These are phyloP conservation scores for Penicillium sp. DNA, from an alignment of 2,329 filamentous ascomycete genomes.

Conservation along the genomic window DNA sequence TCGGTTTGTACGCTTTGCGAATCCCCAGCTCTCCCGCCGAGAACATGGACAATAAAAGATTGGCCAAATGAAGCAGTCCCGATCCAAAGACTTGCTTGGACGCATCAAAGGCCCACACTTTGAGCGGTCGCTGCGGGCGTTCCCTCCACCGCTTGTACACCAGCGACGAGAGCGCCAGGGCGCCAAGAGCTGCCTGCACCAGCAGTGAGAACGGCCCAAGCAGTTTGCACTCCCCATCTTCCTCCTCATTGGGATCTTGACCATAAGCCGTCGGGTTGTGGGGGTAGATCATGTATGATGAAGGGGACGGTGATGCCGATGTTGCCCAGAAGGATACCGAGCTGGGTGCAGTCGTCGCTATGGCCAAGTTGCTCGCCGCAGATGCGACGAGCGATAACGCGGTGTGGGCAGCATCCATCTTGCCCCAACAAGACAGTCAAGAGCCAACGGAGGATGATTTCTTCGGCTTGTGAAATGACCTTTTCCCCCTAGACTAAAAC, in stretches of 20 bases:
- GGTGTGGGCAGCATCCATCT: constrained; percentile 7
- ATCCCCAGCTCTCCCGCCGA: constrained; percentile 70
- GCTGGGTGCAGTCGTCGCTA: constrained; percentile 4
- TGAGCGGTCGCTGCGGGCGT: constrained; percentile 80
- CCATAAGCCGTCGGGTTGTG: constrained; percentile 15
- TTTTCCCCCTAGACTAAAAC: background rate
- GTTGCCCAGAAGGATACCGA: constrained; percentile 2
- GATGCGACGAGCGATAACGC: constrained; percentile 12
- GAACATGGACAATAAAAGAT: constrained; percentile 94
- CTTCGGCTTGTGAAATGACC: background rate
- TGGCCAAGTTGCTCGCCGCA: constrained; percentile 11
- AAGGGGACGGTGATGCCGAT: constrained; percentile 14
- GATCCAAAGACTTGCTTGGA: constrained; percentile 97
- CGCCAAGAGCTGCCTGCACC: constrained; percentile 80
- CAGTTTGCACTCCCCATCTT: constrained; percentile 73
- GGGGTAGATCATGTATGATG: constrained; percentile 16
- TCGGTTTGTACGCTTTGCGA: constrained; percentile 58
- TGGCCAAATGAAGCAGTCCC: constrained; percentile 82
- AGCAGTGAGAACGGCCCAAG: constrained; percentile 86
- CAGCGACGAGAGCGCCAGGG: constrained; percentile 73
- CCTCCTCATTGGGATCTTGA: constrained; percentile 37
- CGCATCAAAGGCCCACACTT: constrained; percentile 97
- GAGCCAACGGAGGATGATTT: background rate
- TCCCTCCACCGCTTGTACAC: constrained; percentile 94
- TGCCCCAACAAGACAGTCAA: background rate